Base-by-base conservation (phyloP, 2,329 filamentous ascomycete genomes). In the Ophiostoma perfectum region DNA sequence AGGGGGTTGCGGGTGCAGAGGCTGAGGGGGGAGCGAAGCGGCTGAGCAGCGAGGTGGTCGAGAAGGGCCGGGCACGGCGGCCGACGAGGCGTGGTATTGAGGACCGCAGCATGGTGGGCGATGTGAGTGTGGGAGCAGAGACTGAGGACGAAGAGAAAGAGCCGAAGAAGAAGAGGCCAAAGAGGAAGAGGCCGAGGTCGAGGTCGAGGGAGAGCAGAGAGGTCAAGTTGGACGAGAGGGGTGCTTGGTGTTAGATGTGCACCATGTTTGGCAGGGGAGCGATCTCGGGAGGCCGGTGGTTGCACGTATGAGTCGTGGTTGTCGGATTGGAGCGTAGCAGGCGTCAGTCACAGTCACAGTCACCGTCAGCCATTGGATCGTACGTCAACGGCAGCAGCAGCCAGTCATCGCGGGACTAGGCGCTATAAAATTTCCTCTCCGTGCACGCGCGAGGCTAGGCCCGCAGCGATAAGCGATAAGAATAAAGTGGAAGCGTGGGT, bases 61-160 rank as follows among this genome's bases (percentile, higher is more conserved):
- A 62, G 16, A 66, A 62, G 27, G 67, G 68, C 68, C 68, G 66
- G 42, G 65, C 60, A 5, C 66, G 49, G 11, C 66, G 67, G 60
- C 70, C 52, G 42, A 45, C 70, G 4, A 70, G 65, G n/a, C 69
- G 70, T 58, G 70, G 69, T 68, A 71, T 68, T 38, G 68, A 68
- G 9, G 65, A 67, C 39, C 70, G 70, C 44, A 71, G 47, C 71
- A 72, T 72, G 18, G 60, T 64, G 52, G 27, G 27, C 27, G 27
- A 27, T 39, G 18, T n/a, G n/a, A 2, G 18, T 27, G 41, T 42
- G 42, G 36, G 38, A 14, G 36, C 4, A 42, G 5, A 12, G 36
- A 42, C 4, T 27, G 27, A 36, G 47, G 52, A 18, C 2, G 38
- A 18, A 52, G 18, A n/a, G 42, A 38, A 45, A 18, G 65, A 44